A percentile compares a stretch with the other conserved stretches of the same genome.
Evolutionary conservation across 2,329 filamentous ascomycete species (phyloP).

Genomic region (Phialemonium atrogriseum): DNA sequence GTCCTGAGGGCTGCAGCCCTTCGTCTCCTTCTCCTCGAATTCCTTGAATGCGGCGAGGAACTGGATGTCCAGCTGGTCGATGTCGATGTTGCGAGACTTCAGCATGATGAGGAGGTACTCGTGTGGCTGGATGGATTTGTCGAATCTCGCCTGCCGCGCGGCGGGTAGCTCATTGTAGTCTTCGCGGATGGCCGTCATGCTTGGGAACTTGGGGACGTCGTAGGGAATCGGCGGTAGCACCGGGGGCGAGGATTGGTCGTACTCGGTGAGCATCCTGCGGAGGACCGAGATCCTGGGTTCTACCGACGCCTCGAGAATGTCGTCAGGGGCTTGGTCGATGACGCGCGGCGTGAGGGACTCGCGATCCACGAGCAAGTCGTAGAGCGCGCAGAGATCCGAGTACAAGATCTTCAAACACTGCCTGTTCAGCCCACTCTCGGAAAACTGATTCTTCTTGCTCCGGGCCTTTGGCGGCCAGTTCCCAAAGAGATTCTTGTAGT

Average conservation of each 20-base stretch:
- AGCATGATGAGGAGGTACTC: constrained; percentile 72
- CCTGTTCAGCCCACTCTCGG: constrained; percentile 79
- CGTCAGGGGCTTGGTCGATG: constrained; percentile 55
- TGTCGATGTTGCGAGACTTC: constrained; percentile 73
- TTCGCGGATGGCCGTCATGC: constrained; percentile 55
- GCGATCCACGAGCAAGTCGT: constrained; percentile 82
- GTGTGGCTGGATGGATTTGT: constrained; percentile 66
- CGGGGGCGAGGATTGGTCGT: constrained; percentile 80
- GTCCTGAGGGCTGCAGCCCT: constrained; percentile 56
- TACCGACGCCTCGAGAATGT: constrained; percentile 43
- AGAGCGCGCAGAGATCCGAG: constrained; percentile 75
- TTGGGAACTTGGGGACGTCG: constrained; percentile 72
- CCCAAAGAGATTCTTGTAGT: constrained; percentile 52
- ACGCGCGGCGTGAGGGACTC: constrained; percentile 69
- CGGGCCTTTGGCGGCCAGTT: constrained; percentile 87
- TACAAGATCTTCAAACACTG: constrained; percentile 76
- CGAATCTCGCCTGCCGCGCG: constrained; percentile 68
- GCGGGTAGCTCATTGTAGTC: constrained; percentile 56
- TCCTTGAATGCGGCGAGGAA: constrained; percentile 64
- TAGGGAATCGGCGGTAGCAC: constrained; percentile 89
- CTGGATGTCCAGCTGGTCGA: constrained; percentile 45
- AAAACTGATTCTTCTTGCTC: constrained; percentile 85
- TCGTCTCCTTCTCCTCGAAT: constrained; percentile 62
- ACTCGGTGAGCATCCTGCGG: constrained; percentile 75
- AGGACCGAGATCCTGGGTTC: constrained; percentile 62